Base-by-base conservation (phyloP, 306 rosid species). In the Vachellia collinsii region DNA sequence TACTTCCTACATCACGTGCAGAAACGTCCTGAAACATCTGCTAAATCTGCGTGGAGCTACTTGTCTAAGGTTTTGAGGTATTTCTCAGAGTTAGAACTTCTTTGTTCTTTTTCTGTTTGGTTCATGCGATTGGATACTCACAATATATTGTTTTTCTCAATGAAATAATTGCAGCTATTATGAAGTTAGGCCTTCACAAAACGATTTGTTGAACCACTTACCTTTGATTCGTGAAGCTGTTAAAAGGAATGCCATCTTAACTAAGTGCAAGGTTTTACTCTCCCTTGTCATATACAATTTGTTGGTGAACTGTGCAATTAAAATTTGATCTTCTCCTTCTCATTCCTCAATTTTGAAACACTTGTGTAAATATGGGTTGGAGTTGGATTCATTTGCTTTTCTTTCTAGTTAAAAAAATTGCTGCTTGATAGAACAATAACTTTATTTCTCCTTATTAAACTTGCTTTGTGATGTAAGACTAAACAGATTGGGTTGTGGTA, bases 51-150 rank as follows among this genome's bases (percentile, higher is more conserved):
- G 84, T 95, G 96, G 97, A 94, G 93, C 83, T 77, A 82, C 82
- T 82, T 95, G 81, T 79, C 87, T 75, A 95, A 86, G 83, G 82
- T 59, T 77, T 93, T 93, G 75, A 90, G 98, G 99, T 90, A 80
- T 53, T 16, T 71, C 78, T 37, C 63, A 0, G 54, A 76, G 66
- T 79, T 50, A 68, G 6, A 50, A 51, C 36, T 54, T 82, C 3
- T 76, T 43, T 48, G 53, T 8, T 22, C 42, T 61, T 41, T 68
- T 41, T 11, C 47, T 29, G 47, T 70, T 9, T 68, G 51, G 47
- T 78, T 29, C 44, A 29, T 37, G 42, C 76, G 75, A 51, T 41
- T 69, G 48, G 44, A 19, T 51, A 22, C 72, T 46, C 54, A 78
- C 36, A 19, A 10, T 79, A 83, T 50, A 44, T 70, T 13, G 1